Conservation (phyloP, 1,284 basidiomycete species). For the Trametes polyzona region DNA sequence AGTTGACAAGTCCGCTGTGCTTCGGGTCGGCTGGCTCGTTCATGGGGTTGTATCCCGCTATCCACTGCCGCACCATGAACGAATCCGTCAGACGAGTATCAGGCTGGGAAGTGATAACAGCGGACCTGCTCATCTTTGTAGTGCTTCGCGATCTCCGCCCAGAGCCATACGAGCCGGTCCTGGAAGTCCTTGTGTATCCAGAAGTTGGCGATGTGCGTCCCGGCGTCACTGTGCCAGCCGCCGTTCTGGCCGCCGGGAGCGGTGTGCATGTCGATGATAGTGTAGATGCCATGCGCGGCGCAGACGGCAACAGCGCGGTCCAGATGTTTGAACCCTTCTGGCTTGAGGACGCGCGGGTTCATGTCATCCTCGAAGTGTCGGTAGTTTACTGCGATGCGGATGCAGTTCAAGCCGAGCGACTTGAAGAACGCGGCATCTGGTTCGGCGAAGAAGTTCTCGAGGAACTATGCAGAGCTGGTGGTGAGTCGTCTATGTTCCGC, state of each 20-base stretch:
- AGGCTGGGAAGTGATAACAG: not conserved
- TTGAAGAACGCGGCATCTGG: slow-evolving; percentile 74
- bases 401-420: slow-evolving; percentile 71
- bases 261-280: slow-evolving; percentile 67
- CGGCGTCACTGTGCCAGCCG: slow-evolving; percentile 60
- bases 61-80: slow-evolving; percentile 47
- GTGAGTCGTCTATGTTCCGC: slow-evolving; percentile 1
- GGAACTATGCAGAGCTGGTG: slow-evolving; percentile 49
- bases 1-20: slow-evolving; percentile 53
- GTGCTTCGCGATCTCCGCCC: slow-evolving; percentile 68
- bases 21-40: slow-evolving; percentile 76
- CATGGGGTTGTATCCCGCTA: slow-evolving; percentile 73
- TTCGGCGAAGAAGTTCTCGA: slow-evolving; percentile 75
- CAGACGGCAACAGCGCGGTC: slow-evolving; percentile 65
- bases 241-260: slow-evolving; percentile 65
- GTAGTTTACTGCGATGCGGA: slow-evolving; percentile 70
- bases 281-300: slow-evolving; percentile 60
- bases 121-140: slow-evolving; percentile 57
- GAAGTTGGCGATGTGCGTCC: slow-evolving; percentile 61
- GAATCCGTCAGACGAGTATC: not conserved
- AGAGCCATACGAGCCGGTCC: slow-evolving; percentile 70
- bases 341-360: slow-evolving; percentile 65
- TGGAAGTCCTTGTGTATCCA: slow-evolving; percentile 81
- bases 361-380: slow-evolving; percentile 72
- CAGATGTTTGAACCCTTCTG: slow-evolving; percentile 66